Evolutionary conservation across 768 basidiomycete species (phyloP).

Genomic region (Auriculariales sp.): DNA sequence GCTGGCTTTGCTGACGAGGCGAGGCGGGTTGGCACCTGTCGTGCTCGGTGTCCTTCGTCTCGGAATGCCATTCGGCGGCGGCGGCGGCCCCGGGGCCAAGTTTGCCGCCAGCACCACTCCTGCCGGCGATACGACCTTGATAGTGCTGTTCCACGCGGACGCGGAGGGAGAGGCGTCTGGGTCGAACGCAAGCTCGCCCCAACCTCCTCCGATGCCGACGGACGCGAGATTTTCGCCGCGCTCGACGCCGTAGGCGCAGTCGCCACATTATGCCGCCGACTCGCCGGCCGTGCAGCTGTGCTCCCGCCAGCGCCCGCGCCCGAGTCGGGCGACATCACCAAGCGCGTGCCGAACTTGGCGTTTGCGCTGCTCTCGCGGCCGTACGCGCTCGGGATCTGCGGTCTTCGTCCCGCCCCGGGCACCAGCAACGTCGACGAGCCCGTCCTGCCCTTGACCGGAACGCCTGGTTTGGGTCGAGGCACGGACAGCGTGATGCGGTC

Average conservation of each 20-base stretch:
- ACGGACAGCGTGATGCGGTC: slow-evolving; percentile 83
- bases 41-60: slow-evolving; percentile 12
- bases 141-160: slow-evolving; percentile 59
- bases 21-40: slow-evolving; percentile 24
- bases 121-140: slow-evolving; percentile 66
- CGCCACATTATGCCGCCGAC: slow-evolving; percentile 40
- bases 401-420: slow-evolving; percentile 5
- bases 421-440: slow-evolving; percentile 2
- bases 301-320: slow-evolving; percentile 13
- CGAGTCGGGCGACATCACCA: slow-evolving; percentile 46
- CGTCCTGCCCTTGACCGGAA: slow-evolving; percentile 12
- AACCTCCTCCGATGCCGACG: slow-evolving; percentile 41
- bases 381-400: slow-evolving; percentile 9
- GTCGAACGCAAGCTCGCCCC: slow-evolving; percentile 44
- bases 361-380: slow-evolving; percentile 68
- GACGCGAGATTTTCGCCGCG: slow-evolving; percentile 18
- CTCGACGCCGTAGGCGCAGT: slow-evolving; percentile 4
- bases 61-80: no score
- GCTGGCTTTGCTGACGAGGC: slow-evolving; percentile 28
- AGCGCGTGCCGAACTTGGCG: slow-evolving; percentile 81
- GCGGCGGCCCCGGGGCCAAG: no score
- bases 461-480: slow-evolving; percentile 41
- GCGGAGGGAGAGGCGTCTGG: slow-evolving; percentile 37
- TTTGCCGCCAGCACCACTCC: slow-evolving; percentile 36
- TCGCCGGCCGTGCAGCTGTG: slow-evolving; percentile 38